phyloP scores from a whole-genome alignment of 345 rosid genomes.

The Salix udensis region DNA sequence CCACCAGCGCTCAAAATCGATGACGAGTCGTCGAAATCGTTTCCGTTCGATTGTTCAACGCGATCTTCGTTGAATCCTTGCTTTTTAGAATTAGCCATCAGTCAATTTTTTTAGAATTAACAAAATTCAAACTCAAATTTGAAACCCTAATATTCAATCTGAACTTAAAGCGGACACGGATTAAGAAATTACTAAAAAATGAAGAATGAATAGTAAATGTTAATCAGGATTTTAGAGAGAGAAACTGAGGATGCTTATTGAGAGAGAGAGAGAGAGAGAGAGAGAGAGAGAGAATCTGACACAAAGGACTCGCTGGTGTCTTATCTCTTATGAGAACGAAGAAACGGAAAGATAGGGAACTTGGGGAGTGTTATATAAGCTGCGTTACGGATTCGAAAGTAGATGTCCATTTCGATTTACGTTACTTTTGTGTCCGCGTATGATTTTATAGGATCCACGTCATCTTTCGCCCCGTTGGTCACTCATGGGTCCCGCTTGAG shows the following conservation, averaged over 20 bases:
- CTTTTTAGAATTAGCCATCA: slow-evolving; percentile 52
- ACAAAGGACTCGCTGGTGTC: background rate
- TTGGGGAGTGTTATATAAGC: background rate
- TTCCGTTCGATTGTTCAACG: slow-evolving; percentile 35
- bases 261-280: background rate
- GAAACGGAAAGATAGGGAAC: background rate
- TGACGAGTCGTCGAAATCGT: slow-evolving; percentile 33
- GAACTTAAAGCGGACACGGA: background rate
- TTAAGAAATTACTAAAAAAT: background rate
- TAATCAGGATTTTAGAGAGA: background rate
- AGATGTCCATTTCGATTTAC: slow-evolving; percentile 8
- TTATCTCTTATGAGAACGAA: background rate
- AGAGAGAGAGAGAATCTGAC: background rate
- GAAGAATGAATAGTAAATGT: background rate
- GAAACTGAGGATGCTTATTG: background rate
- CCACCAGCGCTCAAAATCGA: slow-evolving; percentile 31
- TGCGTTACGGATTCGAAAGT: slow-evolving; percentile 29
- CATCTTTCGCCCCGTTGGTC: background rate
- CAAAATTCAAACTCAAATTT: background rate
- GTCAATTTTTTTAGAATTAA: slow-evolving; percentile 11
- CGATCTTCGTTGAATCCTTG: slow-evolving; percentile 37
- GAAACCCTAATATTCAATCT: slow-evolving; percentile 14
- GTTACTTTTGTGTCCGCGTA: slow-evolving; percentile 14
- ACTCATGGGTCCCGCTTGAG: background rate
- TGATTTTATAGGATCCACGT: slow-evolving; percentile 2